These are phyloP conservation scores for Lolium perenne DNA, from an alignment of 176 grass and related monocot genomes.

Conservation along the genomic window DNA sequence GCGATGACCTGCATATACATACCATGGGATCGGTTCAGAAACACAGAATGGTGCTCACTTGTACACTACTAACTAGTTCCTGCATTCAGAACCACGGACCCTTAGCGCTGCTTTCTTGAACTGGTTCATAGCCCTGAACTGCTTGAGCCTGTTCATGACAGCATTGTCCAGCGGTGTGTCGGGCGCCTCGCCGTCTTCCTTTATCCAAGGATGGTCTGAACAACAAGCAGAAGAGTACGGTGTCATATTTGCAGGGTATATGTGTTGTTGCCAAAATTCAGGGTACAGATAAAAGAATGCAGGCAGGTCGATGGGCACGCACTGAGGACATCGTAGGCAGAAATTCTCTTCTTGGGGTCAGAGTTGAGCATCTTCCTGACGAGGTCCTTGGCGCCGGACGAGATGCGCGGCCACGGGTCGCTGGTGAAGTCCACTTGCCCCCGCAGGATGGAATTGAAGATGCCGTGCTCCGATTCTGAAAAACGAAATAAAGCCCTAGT, in stretches of 20 bases:
- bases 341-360: conserved; percentile 77
- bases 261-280: too few relatives aligned
- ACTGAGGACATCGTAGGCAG: conserved; percentile 84
- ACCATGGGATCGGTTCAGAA: neutral
- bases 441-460: conserved; percentile 83
- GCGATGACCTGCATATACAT: conserved; percentile 62
- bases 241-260: too few relatives aligned
- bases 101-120: conserved; percentile 93
- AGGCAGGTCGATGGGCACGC: neutral
- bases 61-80: neutral
- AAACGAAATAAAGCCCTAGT: neutral
- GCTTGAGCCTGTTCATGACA: conserved; percentile 81
- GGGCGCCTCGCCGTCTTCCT: conserved; percentile 87
- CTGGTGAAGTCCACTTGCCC: conserved; percentile 74
- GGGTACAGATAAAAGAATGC: neutral
- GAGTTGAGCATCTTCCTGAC: conserved; percentile 81
- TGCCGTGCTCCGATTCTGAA: conserved; percentile 83
- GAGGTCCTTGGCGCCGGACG: conserved; percentile 71
- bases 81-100: conserved; percentile 34
- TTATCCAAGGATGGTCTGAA: conserved; percentile 90
- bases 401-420: conserved; percentile 82
- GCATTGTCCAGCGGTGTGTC: conserved; percentile 83
- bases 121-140: conserved; percentile 94
- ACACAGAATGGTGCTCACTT: neutral
- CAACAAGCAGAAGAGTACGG: neutral